Evolutionary conservation across 164 flowering plant species (phyloP), one percentile per base, ranked within the genome.

Genomic region (Nymphaea thermarum): DNA sequence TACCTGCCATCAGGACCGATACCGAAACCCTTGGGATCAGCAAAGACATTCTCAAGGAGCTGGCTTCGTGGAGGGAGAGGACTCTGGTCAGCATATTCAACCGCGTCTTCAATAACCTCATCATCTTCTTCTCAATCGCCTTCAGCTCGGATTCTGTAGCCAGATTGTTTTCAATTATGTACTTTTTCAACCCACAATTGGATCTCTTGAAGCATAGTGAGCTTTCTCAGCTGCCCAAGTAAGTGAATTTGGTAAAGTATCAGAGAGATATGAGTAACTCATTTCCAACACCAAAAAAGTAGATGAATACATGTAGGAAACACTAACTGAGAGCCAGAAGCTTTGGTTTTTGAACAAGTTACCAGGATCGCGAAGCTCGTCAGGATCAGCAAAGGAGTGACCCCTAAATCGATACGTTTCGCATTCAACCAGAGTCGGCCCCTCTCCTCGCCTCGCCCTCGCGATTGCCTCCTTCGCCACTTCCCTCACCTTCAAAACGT

Each of bases 311-410:
- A 25, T 25, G 1, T 25, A 25, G 36, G 36, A 25, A 25, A 25
- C 36, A 25, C 1, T 25, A 25, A 25, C 36, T 25, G 36, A n/a
- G n/a, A 25, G 36, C 36, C 36, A 25, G 36, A 25, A 25, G 36
- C 1, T 25, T 25, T 25, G 36, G 36, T 25, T 25, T 25, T 25
- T 25, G 0, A 25, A 25, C 36, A 25, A 25, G 36, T 47, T 43
- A 93, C 98, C 94, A 41, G 92, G 96, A 74, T 93, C 96, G 79
- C 96, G 98, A 43, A 90, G 97, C 86, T 93, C 98, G 78, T 93
- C 98, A 3, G 98, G 98, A 75, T 93, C 98, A 71, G 97, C 97
- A 86, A 93, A 82, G 2, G 98, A 93, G 80, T 93, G 98, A 64
- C 98, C 98, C 72, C 97, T 87, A 66, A 89, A 87, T 72, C 96